Evolutionary conservation across 192 early-diverging fungal genomes (phyloP).

Genomic region (Blastocladiella britannica): DNA sequence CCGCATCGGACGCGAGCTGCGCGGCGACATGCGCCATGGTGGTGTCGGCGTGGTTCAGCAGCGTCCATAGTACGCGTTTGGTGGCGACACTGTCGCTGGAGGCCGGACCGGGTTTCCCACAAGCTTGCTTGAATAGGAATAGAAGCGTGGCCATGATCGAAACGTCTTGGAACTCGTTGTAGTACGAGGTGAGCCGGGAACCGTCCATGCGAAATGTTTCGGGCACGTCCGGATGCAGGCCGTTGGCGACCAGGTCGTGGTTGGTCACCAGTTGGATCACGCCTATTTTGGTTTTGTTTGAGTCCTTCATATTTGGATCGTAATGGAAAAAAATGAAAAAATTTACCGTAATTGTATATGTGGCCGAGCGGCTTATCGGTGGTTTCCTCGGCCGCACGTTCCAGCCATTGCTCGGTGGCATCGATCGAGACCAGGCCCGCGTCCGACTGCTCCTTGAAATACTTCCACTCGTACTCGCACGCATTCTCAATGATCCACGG

Average conservation of each 20-base stretch:
- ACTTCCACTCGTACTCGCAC: conserved; percentile 42
- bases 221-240: too few relatives aligned
- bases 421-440: background rate
- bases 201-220: conserved; percentile 25
- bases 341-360: too few relatives aligned
- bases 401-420: background rate
- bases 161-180: conserved; percentile 33
- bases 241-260: too few relatives aligned
- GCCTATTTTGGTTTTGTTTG: too few relatives aligned
- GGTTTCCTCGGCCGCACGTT: too few relatives aligned
- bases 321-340: too few relatives aligned
- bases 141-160: conserved; percentile 21
- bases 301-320: too few relatives aligned
- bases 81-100: background rate
- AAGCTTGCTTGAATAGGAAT: conserved; percentile 18
- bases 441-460: conserved; percentile 18
- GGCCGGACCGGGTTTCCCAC: conserved; percentile 4
- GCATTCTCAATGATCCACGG: conserved; percentile 46
- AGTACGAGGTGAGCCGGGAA: conserved; percentile 16
- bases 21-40: conserved; percentile 21
- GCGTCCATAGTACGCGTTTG: conserved; percentile 22
- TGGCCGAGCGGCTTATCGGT: too few relatives aligned
- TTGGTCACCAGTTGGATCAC: background rate
- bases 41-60: conserved; percentile 29
- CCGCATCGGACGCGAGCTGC: conserved; percentile 18